phyloP scores from a whole-genome alignment of 139 green algal genomes.

The Zygnema circumcarinatum region DNA sequence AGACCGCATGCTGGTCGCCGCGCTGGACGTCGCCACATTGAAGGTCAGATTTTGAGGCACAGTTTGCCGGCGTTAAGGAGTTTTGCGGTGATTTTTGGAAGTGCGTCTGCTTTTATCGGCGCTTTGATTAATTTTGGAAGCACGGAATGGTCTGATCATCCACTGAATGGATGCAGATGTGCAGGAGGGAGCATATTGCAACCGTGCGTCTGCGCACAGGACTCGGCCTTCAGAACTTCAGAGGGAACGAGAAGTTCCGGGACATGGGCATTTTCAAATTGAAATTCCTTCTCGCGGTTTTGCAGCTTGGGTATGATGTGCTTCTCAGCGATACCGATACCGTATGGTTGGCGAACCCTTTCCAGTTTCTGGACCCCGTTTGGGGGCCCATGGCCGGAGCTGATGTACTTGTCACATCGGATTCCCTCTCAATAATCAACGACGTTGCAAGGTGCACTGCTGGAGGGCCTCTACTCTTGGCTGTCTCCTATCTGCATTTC shows the following conservation, averaged over 20 bases:
- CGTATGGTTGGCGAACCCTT: constrained; percentile 75
- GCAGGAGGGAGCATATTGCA: not conserved
- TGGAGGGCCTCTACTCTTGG: too few relatives aligned
- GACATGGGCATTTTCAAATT: constrained; percentile 49
- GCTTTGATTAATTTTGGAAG: not conserved
- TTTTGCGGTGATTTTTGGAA: not conserved
- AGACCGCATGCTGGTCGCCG: not conserved
- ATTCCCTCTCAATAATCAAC: constrained; percentile 45
- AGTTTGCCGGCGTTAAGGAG: not conserved
- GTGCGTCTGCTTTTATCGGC: not conserved
- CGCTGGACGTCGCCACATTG: not conserved
- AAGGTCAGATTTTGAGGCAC: not conserved
- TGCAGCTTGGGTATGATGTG: constrained; percentile 74
- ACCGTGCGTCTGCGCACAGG: not conserved
- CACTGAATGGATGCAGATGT: not conserved
- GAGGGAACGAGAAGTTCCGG: constrained; percentile 28
- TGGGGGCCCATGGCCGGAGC: constrained; percentile 56
- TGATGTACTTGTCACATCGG: constrained; percentile 53
- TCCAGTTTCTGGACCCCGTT: constrained; percentile 33
- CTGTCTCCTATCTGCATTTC: too few relatives aligned
- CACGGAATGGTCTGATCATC: not conserved
- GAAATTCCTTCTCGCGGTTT: constrained; percentile 67
- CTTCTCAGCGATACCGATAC: constrained; percentile 92
- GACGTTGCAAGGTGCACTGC: constrained; percentile 34
- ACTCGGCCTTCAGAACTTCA: constrained; percentile 21